Conservation (phyloP, 768 basidiomycete genomes). For the Rickenella mellea region DNA sequence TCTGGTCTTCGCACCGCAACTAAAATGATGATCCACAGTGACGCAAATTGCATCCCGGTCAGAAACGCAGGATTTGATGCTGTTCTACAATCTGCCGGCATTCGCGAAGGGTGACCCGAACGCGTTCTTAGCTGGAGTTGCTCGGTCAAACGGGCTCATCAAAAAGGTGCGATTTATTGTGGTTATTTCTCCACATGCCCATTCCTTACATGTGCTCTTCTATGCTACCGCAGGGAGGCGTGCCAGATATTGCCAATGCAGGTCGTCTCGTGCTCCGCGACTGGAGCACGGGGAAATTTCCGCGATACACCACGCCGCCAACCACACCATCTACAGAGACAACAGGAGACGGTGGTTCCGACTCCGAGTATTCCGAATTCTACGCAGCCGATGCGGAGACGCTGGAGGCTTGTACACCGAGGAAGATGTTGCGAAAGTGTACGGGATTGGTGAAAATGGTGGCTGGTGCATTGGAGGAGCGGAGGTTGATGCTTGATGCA, state of each 20-base stretch:
- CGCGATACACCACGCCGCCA: slow-evolving; percentile 59
- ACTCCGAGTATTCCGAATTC: slow-evolving; percentile 20
- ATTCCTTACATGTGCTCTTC: no score
- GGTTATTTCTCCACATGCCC: slow-evolving; percentile 4
- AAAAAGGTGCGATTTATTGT: slow-evolving; percentile 50
- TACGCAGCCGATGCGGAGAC: slow-evolving; percentile 41
- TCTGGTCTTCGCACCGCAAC: slow-evolving; percentile 2
- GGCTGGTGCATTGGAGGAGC: slow-evolving; percentile 27
- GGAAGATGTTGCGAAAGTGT: slow-evolving; percentile 62
- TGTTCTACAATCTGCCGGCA: slow-evolving; percentile 78
- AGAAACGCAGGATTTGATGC: slow-evolving; percentile 75
- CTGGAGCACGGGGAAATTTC: slow-evolving; percentile 70
- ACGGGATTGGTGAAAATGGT: slow-evolving; percentile 51
- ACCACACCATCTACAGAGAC: slow-evolving; percentile 2
- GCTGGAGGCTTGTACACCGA: slow-evolving; percentile 35
- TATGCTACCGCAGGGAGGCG: slow-evolving; percentile 45
- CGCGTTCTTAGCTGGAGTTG: slow-evolving; percentile 70
- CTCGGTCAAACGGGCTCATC: slow-evolving; percentile 63
- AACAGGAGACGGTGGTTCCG: background rate
- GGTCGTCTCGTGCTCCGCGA: slow-evolving; percentile 76
- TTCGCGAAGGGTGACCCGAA: slow-evolving; percentile 58
- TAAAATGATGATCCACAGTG: slow-evolving; percentile 31
- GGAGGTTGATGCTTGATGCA: slow-evolving; percentile 30
- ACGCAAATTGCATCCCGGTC: slow-evolving; percentile 59
- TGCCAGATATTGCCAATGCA: slow-evolving; percentile 62